phyloP scores from a whole-genome alignment of 345 rosid genomes.

The Nephelium lappaceum region DNA sequence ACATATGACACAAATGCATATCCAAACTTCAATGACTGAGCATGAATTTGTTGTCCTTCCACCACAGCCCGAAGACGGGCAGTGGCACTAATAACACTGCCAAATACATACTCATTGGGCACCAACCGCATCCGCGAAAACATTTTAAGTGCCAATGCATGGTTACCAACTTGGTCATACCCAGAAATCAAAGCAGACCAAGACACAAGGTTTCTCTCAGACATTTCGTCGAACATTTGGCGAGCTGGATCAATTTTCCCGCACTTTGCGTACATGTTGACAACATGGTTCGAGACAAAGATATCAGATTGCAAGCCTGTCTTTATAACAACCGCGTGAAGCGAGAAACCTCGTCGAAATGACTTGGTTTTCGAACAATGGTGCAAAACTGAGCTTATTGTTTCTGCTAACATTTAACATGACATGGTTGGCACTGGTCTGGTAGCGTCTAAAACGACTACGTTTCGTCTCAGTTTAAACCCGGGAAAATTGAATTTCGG shows the following conservation, averaged over 20 bases:
- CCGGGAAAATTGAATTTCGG: neutral
- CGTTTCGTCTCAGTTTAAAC: no score
- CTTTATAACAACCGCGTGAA: slow-evolving; percentile 52
- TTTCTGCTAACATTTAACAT: slow-evolving; percentile 31
- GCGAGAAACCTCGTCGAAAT: slow-evolving; percentile 40
- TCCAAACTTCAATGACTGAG: slow-evolving; percentile 51
- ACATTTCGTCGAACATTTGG: slow-evolving; percentile 57
- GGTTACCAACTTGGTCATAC: slow-evolving; percentile 46
- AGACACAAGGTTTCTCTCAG: slow-evolving; percentile 54
- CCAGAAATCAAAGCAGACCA: slow-evolving; percentile 75
- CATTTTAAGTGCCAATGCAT: slow-evolving; percentile 38
- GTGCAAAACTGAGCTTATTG: slow-evolving; percentile 45
- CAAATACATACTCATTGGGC: slow-evolving; percentile 57
- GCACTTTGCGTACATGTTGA: slow-evolving; percentile 62
- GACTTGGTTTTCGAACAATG: slow-evolving; percentile 51
- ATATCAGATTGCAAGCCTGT: slow-evolving; percentile 39
- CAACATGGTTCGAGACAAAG: slow-evolving; percentile 49
- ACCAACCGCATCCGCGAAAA: slow-evolving; percentile 37
- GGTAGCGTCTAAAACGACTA: no score
- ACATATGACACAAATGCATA: slow-evolving; percentile 46
- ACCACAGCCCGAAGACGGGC: slow-evolving; percentile 34
- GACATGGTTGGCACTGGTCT: neutral
- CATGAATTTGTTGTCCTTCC: slow-evolving; percentile 56
- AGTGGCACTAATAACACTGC: slow-evolving; percentile 53
- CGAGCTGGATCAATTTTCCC: slow-evolving; percentile 45